Evolutionary conservation across 805 yeast species (phyloP).

Genomic region (Kazachstania psychrophila): DNA sequence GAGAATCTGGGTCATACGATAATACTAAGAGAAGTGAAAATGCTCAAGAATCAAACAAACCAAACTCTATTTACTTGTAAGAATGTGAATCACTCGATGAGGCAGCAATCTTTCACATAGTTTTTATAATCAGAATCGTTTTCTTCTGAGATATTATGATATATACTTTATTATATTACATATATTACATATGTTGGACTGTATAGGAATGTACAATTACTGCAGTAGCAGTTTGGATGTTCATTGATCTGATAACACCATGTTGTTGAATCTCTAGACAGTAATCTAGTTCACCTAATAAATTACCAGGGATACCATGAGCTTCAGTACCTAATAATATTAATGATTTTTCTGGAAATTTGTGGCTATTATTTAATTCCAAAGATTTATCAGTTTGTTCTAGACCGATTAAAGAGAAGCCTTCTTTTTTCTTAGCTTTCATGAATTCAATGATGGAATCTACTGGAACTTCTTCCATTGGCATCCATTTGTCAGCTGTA

Average conservation of each 20-base stretch:
- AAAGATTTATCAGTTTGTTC: slow-evolving; percentile 92
- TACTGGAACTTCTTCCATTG: slow-evolving; percentile 65
- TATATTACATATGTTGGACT: slow-evolving; percentile 26
- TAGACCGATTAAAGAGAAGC: slow-evolving; percentile 79
- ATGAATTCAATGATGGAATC: slow-evolving; percentile 48
- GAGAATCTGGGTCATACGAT: slow-evolving; percentile 25
- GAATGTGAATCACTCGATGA: not conserved
- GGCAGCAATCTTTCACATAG: not conserved
- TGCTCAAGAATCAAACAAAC: not conserved
- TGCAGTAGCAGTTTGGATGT: slow-evolving; percentile 94
- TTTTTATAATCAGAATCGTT: too few species aligned
- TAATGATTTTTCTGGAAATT: slow-evolving; percentile 72
- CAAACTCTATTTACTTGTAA: slow-evolving; percentile 5
- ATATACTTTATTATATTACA: too few species aligned
- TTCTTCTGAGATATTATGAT: too few species aligned
- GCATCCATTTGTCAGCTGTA: slow-evolving; percentile 95
- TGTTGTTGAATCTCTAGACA: slow-evolving; percentile 88
- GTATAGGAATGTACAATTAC: slow-evolving; percentile 88
- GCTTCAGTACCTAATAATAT: slow-evolving; percentile 78
- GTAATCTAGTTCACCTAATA: slow-evolving; percentile 70
- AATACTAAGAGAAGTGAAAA: not conserved
- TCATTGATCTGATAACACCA: slow-evolving; percentile 91
- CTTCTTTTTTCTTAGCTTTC: slow-evolving; percentile 55
- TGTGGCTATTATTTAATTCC: slow-evolving; percentile 49
- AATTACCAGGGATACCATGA: slow-evolving; percentile 84